Conservation (phyloP, 495 filamentous ascomycete genomes). For the Penicillium tannophilum region DNA sequence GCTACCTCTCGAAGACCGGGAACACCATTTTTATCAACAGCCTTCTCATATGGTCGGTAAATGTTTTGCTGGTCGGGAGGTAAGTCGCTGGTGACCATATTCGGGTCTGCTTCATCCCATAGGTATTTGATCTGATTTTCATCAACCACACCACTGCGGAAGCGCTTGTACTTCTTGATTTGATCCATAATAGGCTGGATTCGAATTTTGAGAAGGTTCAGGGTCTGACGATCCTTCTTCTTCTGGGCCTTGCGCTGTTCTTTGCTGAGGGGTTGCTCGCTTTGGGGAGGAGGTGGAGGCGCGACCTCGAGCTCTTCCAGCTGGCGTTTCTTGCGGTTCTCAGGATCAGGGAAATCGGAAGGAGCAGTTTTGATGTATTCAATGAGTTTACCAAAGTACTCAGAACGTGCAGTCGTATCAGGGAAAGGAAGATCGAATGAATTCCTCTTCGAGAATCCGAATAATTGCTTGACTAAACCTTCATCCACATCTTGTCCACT, state of each 20-base stretch:
- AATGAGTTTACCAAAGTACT: constrained; percentile 76
- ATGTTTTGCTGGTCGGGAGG: constrained; percentile 56
- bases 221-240: constrained; percentile 72
- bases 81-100: constrained; percentile 76
- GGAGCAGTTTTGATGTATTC: constrained; percentile 76
- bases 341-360: constrained; percentile 80
- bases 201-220: constrained; percentile 83
- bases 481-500: constrained; percentile 57
- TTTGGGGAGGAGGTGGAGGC: constrained; percentile 66
- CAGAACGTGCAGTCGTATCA: constrained; percentile 60
- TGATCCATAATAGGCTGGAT: constrained; percentile 95
- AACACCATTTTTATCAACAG: constrained; percentile 72
- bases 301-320: constrained; percentile 76
- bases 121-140: constrained; percentile 73
- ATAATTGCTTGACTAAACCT: constrained; percentile 72
- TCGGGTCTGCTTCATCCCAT: constrained; percentile 79
- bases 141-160: constrained; percentile 77
- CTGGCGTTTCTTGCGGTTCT: constrained; percentile 80
- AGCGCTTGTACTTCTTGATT: constrained; percentile 83
- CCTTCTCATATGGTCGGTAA: constrained; percentile 73
- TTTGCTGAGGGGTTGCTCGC: constrained; percentile 57
- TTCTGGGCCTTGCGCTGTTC: constrained; percentile 80
- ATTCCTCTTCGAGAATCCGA: constrained; percentile 81
- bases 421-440: constrained; percentile 68
- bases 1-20: constrained; percentile 67